Evolutionary conservation across 202 grass and related monocot species (phyloP).

Genomic region (Panicum virgatum): DNA sequence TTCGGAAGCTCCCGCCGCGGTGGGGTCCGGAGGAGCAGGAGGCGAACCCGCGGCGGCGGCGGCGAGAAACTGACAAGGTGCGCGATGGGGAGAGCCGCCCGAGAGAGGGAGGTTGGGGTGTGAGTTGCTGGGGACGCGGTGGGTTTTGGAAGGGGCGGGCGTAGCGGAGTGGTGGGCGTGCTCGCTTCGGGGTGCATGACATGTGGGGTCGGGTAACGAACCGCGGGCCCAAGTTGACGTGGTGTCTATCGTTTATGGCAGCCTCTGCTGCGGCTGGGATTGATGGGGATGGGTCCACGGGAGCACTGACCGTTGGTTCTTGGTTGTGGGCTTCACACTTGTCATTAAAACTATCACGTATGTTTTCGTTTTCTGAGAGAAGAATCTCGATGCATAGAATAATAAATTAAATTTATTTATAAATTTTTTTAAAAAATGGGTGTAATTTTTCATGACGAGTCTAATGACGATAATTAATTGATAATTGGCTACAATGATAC

Average conservation of each 20-base stretch:
- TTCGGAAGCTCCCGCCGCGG: neutral
- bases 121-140: slow-evolving; percentile 41
- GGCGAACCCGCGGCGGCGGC: neutral
- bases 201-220: neutral
- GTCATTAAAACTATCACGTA: no score
- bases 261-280: no score
- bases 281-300: neutral
- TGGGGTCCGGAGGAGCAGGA: neutral
- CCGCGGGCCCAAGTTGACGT: neutral
- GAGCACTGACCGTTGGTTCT: slow-evolving; percentile 20
- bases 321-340: neutral
- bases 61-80: slow-evolving; percentile 33
- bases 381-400: no score
- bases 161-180: neutral
- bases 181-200: neutral
- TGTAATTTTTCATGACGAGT: no score
- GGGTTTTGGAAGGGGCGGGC: slow-evolving; percentile 1
- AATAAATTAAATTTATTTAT: no score
- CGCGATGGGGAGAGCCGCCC: neutral
- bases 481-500: no score
- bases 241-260: no score
- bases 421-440: no score
- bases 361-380: no score
- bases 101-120: neutral
- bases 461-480: no score